A percentile compares a stretch with the other conserved stretches of the same genome.
These are phyloP conservation scores for Croton laevigatus DNA, from an alignment of 441 rosid genomes.

Conservation along the genomic window DNA sequence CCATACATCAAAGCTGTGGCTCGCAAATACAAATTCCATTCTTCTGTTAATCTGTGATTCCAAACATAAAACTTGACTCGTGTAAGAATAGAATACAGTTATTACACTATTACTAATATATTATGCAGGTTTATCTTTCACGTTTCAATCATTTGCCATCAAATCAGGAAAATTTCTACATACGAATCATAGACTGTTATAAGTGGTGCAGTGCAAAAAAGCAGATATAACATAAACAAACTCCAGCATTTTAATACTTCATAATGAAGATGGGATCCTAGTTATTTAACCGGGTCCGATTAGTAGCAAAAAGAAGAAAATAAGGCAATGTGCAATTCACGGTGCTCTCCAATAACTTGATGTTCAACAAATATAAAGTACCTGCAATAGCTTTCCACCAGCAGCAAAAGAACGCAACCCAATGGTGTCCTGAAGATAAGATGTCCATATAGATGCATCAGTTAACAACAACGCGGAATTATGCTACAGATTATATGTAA, in stretches of 20 bases:
- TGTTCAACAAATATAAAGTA: constrained; percentile 23
- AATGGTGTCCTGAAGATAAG: constrained; percentile 66
- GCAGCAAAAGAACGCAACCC: constrained; percentile 98
- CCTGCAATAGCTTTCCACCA: constrained; percentile 99
- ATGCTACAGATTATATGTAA: background rate
- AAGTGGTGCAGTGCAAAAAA: background rate
- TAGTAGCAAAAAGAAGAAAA: background rate
- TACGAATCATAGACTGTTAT: background rate
- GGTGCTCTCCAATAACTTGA: background rate
- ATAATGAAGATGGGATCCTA: background rate
- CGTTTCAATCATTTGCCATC: constrained; percentile 1
- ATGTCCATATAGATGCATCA: constrained; percentile 18
- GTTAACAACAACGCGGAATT: constrained; percentile 8
- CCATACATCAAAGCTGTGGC: constrained; percentile 99
- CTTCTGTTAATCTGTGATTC: constrained; percentile 79
- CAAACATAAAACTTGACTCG: constrained; percentile 19
- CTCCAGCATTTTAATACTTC: background rate
- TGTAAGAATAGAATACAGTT: background rate
- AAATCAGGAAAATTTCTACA: background rate
- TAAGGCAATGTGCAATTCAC: constrained; percentile 1
- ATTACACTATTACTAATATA: background rate
- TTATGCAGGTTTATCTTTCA: background rate
- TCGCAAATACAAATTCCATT: constrained; percentile 92
- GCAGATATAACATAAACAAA: background rate
- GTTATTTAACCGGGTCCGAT: constrained; percentile 4